A percentile compares a stretch with the other conserved stretches of the same genome.
Conservation (phyloP, 1,284 basidiomycete genomes). For the Austropuccinia psidii region DNA sequence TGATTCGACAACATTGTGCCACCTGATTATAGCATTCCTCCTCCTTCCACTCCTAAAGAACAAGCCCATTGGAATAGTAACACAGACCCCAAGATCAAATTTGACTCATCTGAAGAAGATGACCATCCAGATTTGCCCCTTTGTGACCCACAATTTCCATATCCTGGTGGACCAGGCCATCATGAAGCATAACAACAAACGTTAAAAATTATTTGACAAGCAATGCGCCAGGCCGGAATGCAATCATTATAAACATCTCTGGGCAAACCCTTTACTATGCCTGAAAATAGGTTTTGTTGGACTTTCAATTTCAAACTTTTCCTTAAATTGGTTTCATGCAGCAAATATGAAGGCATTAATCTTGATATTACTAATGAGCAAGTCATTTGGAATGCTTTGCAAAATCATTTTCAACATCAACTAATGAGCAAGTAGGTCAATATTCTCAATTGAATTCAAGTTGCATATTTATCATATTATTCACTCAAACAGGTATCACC, state of each 20-base stretch:
- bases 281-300: background rate
- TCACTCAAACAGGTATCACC: no score
- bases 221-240: background rate
- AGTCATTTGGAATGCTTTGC: no score
- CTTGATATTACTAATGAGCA: no score
- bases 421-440: no score
- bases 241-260: background rate
- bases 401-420: no score
- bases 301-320: background rate
- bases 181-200: background rate
- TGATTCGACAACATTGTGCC: constrained; percentile 18
- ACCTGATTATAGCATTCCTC: background rate
- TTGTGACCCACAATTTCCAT: background rate
- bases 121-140: background rate
- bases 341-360: constrained; percentile 1
- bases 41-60: background rate
- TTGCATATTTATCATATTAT: no score
- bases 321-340: background rate
- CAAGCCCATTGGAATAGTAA: background rate
- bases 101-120: background rate
- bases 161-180: constrained; percentile 13
- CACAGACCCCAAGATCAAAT: background rate
- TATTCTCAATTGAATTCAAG: no score
- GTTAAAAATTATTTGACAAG: background rate
- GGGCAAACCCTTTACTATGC: background rate